These are phyloP conservation scores for Myxozyma sirexii DNA, from an alignment of 805 yeast species.

Conservation along the genomic window DNA sequence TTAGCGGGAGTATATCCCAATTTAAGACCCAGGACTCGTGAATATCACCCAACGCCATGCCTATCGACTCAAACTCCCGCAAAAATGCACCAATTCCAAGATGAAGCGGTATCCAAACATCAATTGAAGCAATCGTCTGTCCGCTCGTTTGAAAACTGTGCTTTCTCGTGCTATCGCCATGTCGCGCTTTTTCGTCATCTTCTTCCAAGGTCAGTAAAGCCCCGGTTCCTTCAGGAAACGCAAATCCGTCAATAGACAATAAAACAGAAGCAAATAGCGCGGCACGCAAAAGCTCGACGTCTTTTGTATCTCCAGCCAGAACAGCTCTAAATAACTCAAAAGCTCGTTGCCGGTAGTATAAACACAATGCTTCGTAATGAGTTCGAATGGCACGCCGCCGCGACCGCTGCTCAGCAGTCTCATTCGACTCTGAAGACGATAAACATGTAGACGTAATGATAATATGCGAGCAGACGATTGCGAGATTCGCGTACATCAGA, in stretches of 20 bases:
- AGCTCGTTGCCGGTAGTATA: slow-evolving; percentile 17
- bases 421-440: background rate
- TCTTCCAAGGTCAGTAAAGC: slow-evolving; percentile 4
- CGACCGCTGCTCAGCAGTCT: background rate
- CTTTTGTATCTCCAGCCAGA: slow-evolving; percentile 1
- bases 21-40: slow-evolving; percentile 11
- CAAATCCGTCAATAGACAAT: slow-evolving; percentile 20
- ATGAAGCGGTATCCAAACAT: slow-evolving; percentile 22
- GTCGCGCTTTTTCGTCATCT: background rate
- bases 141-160: background rate
- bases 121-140: slow-evolving; percentile 15
- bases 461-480: slow-evolving; percentile 17
- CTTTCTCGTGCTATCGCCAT: background rate
- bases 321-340: slow-evolving; percentile 12
- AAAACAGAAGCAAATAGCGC: slow-evolving; percentile 20
- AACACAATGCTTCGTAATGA: slow-evolving; percentile 11
- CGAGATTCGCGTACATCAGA: slow-evolving; percentile 19
- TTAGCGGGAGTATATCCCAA: slow-evolving; percentile 16
- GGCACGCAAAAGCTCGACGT: slow-evolving; percentile 12
- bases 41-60: background rate
- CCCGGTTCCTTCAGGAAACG: slow-evolving; percentile 16
- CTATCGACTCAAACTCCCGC: background rate
- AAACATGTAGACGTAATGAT: slow-evolving; percentile 2
- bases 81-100: slow-evolving; percentile 14
- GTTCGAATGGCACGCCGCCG: background rate